Base-by-base conservation (phyloP, 495 filamentous ascomycete genomes). In the Podospora pseudopauciseta region DNA sequence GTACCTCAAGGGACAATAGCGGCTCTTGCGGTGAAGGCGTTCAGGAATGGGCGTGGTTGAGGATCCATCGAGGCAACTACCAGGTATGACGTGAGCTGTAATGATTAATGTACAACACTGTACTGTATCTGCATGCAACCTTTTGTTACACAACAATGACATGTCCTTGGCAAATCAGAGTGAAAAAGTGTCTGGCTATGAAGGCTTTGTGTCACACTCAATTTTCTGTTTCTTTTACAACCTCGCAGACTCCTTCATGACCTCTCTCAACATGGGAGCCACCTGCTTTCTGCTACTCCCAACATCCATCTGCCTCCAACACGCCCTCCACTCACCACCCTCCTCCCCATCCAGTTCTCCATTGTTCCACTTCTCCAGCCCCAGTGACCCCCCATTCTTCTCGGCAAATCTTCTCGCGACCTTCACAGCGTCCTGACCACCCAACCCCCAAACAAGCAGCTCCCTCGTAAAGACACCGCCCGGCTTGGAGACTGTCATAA, bases 271-370 rank as follows among this genome's bases (percentile, higher is more conserved):
- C 78, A 96, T 79, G 34, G 94, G 94, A 39, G 90, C 94, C 56
- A 98, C 92, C 82, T 92, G 89, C 80, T 98, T 98, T 71, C 94
- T 82, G 77, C 93, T 97, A 67, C 87, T 82, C 61, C 84, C 82
- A 26, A 90, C 70, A 71, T 88, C 84, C 27, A 76, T 78, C 82
- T 97, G 94, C 70, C 80, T 77, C 91, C 92, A 94, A 32, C 90
- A 81, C 60, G 74, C 76, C 63, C 81, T 78, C 79, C 84, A 83
- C 26, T 74, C 75, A 5, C 69, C 72, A 15, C 81, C 70, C 9
- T 80, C 71, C 23, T 71, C 78, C 34, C 69, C 69, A 81, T 87
- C 86, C 59, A 89, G 62, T 20, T 59, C 65, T 0, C 80, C 84
- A 0, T 69, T 74, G 0, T 71, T 70, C 87, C 88, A 90, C 6